Evolutionary conservation across 331 rosid species (phyloP).

Genomic region (Saraca asoca): DNA sequence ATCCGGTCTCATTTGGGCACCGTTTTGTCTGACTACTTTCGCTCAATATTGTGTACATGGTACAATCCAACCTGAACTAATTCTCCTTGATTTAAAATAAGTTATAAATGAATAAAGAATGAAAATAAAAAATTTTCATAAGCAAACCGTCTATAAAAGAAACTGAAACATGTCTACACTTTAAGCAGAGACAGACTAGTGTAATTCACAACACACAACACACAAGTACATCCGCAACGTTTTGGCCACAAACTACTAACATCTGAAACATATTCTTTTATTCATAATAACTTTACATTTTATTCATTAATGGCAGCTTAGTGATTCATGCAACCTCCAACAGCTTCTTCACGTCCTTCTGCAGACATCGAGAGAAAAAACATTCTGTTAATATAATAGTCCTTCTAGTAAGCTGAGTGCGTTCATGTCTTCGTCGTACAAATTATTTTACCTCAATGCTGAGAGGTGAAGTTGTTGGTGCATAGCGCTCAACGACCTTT

Average conservation of each 20-base stretch:
- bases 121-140: too few species aligned
- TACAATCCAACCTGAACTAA: too few species aligned
- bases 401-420: not conserved
- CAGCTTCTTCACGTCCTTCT: slow-evolving; percentile 88
- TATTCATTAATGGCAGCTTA: slow-evolving; percentile 27
- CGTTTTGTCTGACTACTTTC: too few species aligned
- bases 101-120: too few species aligned
- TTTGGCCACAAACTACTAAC: slow-evolving; percentile 3
- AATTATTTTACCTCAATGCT: slow-evolving; percentile 73
- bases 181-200: too few species aligned
- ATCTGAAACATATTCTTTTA: slow-evolving; percentile 35
- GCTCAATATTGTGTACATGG: too few species aligned
- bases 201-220: too few species aligned
- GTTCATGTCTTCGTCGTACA: not conserved
- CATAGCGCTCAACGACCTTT: slow-evolving; percentile 85
- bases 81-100: too few species aligned
- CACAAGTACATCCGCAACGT: too few species aligned
- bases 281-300: slow-evolving; percentile 24
- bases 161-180: too few species aligned
- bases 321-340: slow-evolving; percentile 53
- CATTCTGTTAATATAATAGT: slow-evolving; percentile 1
- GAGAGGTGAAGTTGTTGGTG: slow-evolving; percentile 92
- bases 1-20: too few species aligned
- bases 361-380: slow-evolving; percentile 41
- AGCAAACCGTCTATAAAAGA: too few species aligned